Evolutionary conservation across 129 eudicot species (phyloP).

Genomic region (Lonicera japonica): DNA sequence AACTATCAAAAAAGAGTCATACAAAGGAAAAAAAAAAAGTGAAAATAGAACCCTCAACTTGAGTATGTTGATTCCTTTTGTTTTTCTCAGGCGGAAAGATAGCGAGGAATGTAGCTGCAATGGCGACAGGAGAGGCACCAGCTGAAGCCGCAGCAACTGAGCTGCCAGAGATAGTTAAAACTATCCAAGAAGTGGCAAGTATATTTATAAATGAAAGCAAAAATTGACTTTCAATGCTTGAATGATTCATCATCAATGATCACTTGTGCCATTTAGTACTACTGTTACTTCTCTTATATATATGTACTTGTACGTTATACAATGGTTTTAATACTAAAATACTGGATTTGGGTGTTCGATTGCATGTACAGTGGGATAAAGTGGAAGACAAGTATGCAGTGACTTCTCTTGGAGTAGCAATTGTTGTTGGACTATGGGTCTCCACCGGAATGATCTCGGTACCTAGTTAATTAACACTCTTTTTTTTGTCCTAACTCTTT

Average conservation of each 20-base stretch:
- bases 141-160: constrained; percentile 45
- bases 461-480: neutral
- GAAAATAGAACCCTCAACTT: neutral
- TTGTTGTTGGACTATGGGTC: constrained; percentile 50
- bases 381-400: constrained; percentile 95
- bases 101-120: constrained; percentile 68
- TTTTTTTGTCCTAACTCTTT: neutral
- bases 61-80: neutral
- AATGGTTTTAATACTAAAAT: too few relatives aligned
- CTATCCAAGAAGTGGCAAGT: constrained; percentile 68
- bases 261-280: too few relatives aligned
- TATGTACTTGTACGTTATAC: too few relatives aligned
- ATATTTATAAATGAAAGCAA: neutral
- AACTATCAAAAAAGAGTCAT: too few relatives aligned
- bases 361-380: constrained; percentile 67
- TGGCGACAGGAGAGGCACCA: constrained; percentile 81
- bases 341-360: neutral
- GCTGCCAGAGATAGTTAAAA: constrained; percentile 54
- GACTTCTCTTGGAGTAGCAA: constrained; percentile 76
- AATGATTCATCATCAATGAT: too few relatives aligned
- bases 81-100: constrained; percentile 57
- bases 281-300: too few relatives aligned
- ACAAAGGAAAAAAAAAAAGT: too few relatives aligned
- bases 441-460: constrained; percentile 86
- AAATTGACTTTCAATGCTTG: too few relatives aligned